phyloP scores from a whole-genome alignment of 371 early-diverging fungal genomes.

The Circinella umbellata region DNA sequence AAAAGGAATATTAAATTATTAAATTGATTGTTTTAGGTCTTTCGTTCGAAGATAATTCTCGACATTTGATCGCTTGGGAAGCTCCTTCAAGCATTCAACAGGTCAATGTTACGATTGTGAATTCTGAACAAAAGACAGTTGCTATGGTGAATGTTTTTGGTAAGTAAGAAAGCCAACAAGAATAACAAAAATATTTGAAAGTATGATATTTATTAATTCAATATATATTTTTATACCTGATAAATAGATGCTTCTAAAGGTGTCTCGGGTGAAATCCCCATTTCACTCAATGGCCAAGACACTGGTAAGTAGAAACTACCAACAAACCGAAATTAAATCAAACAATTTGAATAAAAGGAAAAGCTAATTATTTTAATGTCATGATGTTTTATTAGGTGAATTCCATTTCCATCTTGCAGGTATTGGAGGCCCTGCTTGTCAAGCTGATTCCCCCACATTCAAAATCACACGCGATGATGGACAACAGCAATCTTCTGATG shows the following conservation, averaged over 20 bases:
- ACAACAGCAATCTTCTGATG: not conserved
- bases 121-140: conserved; percentile 16
- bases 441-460: conserved; percentile 11
- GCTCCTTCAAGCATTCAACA: conserved; percentile 28
- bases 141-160: conserved; percentile 37
- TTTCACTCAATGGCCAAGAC: conserved; percentile 27
- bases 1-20: not conserved
- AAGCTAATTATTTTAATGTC: too few species aligned
- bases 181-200: not conserved
- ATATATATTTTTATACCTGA: conserved; percentile 7
- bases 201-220: not conserved
- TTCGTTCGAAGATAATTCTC: conserved; percentile 34
- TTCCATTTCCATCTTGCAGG: conserved; percentile 38
- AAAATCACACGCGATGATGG: conserved; percentile 18
- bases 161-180: conserved; percentile 18
- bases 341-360: not conserved
- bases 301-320: conserved; percentile 22
- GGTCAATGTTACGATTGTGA: conserved; percentile 39
- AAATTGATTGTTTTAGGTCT: conserved; percentile 21
- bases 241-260: conserved; percentile 34
- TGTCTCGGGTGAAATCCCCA: conserved; percentile 36
- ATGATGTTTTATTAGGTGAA: conserved; percentile 19
- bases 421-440: not conserved
- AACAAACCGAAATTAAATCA: not conserved
- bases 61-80: conserved; percentile 48